Evolutionary conservation across 1,284 basidiomycete genomes (phyloP).

Genomic region (Volvariella surrecta): DNA sequence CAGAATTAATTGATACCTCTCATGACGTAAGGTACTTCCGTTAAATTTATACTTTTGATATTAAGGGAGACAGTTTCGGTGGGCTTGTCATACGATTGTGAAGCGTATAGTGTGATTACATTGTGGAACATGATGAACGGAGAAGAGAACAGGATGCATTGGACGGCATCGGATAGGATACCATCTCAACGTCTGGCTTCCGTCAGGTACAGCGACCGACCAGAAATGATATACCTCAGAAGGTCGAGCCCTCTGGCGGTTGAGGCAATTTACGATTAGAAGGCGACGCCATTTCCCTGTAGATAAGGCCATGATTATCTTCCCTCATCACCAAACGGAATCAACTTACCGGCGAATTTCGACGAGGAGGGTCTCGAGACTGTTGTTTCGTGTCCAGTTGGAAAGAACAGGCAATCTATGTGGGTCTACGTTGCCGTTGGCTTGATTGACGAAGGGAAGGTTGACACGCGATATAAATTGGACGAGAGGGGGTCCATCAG

Average conservation of each 20-base stretch:
- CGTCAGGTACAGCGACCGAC: too few species aligned
- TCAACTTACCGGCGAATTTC: slow-evolving; percentile 76
- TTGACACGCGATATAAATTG: slow-evolving; percentile 89
- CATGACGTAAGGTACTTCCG: too few species aligned
- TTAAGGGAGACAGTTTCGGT: too few species aligned
- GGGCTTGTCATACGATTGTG: too few species aligned
- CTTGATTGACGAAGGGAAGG: slow-evolving; percentile 84
- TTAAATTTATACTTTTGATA: too few species aligned
- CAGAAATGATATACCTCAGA: too few species aligned
- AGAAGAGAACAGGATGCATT: too few species aligned
- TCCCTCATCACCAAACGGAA: not conserved
- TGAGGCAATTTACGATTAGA: slow-evolving; percentile 92
- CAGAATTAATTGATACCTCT: too few species aligned
- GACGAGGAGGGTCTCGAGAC: slow-evolving; percentile 84
- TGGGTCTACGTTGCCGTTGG: slow-evolving; percentile 73
- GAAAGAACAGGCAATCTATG: slow-evolving; percentile 62
- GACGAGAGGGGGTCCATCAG: slow-evolving; percentile 72
- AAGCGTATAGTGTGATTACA: too few species aligned
- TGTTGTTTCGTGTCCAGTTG: slow-evolving; percentile 68
- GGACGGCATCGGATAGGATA: too few species aligned
- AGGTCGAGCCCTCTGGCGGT: slow-evolving; percentile 81
- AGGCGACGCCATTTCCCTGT: slow-evolving; percentile 90
- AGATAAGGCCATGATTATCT: not conserved
- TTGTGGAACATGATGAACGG: too few species aligned
- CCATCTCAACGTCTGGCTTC: too few species aligned